A percentile compares a stretch with the other conserved stretches of the same genome.
Evolutionary conservation across 78 protist species (phyloP).

Genomic region (Neovahlkampfia damariscottae): DNA sequence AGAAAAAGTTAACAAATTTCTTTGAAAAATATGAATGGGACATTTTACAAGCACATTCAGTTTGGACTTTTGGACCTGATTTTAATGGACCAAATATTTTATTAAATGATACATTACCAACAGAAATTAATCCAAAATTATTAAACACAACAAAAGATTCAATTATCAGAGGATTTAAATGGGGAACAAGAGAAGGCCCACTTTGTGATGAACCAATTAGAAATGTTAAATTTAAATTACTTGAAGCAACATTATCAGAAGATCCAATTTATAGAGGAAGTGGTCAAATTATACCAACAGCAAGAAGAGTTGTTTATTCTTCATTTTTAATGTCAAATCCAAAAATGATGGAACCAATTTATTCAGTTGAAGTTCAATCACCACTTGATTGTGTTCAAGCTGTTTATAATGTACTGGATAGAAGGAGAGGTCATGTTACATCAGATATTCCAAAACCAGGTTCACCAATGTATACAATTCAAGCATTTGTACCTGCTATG

Average conservation of each 20-base stretch:
- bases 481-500: conserved; percentile 85
- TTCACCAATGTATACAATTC: conserved; percentile 67
- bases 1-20: conserved; percentile 39
- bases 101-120: conserved; percentile 73
- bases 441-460: conserved; percentile 80
- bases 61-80: conserved; percentile 80
- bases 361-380: conserved; percentile 66
- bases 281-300: conserved; percentile 78
- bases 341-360: conserved; percentile 94
- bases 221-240: conserved; percentile 55
- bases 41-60: conserved; percentile 74
- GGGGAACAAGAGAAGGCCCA: conserved; percentile 95
- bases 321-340: conserved; percentile 64
- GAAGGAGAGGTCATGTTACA: conserved; percentile 74
- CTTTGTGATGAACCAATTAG: conserved; percentile 84
- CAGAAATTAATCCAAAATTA: conserved; percentile 42
- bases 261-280: conserved; percentile 53
- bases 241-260: conserved; percentile 70
- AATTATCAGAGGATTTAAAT: conserved; percentile 87
- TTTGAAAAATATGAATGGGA: conserved; percentile 87
- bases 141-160: conserved; percentile 39
- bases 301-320: conserved; percentile 83
- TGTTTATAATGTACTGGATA: conserved; percentile 65
- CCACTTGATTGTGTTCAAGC: conserved; percentile 86
- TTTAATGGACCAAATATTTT: conserved; percentile 69